These are phyloP conservation scores for Globisporangium viniferum DNA, from an alignment of 352 stramenopile genomes.

Conservation along the genomic window DNA sequence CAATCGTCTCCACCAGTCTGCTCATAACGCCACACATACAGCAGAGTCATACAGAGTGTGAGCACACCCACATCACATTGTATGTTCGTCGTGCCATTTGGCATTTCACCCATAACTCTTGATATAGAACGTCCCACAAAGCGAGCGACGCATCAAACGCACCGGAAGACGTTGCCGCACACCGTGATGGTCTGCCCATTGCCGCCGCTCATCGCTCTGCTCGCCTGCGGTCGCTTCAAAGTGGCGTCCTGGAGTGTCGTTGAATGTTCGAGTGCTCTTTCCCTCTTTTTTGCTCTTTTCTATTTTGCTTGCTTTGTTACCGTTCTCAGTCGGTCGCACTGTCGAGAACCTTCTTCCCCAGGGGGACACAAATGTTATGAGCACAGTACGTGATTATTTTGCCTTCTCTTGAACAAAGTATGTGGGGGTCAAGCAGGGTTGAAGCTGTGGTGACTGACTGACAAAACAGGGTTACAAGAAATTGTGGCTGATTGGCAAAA, in stretches of 20 bases:
- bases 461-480: neutral
- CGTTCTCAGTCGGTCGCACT: neutral
- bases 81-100: neutral
- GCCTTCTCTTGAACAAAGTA: neutral
- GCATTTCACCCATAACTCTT: neutral
- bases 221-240: constrained; percentile 23
- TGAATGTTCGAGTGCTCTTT: neutral
- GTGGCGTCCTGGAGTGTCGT: constrained; percentile 18
- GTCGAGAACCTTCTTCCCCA: neutral
- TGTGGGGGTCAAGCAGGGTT: neutral
- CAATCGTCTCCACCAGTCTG: constrained; percentile 79
- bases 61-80: no score
- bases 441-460: neutral
- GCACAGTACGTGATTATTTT: neutral
- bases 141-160: constrained; percentile 12
- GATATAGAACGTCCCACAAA: neutral
- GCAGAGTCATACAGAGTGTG: no score
- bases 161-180: constrained; percentile 81
- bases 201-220: constrained; percentile 42
- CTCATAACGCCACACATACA: neutral
- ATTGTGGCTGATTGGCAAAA: neutral
- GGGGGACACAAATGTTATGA: neutral
- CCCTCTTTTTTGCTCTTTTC: neutral
- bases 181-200: constrained; percentile 78
- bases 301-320: no score